phyloP scores from a whole-genome alignment of 805 yeast species.

The Blastobotrys peoriensis region DNA sequence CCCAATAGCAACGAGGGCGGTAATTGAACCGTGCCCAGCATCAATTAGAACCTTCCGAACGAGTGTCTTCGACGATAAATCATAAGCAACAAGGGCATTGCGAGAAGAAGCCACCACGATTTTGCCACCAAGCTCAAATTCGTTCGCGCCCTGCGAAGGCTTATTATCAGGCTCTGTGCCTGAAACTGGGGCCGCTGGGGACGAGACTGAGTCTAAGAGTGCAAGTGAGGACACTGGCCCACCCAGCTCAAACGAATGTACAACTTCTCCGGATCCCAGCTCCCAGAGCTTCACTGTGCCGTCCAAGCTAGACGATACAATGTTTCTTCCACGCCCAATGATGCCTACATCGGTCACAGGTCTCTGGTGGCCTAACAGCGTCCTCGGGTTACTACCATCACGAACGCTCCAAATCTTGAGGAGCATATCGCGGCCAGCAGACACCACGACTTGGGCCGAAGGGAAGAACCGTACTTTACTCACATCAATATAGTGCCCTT shows the following conservation, averaged over 20 bases:
- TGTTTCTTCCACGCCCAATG: constrained; percentile 62
- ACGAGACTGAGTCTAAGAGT: neutral
- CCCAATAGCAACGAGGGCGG: constrained; percentile 1
- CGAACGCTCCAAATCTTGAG: constrained; percentile 55
- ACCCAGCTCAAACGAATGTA: constrained; percentile 38
- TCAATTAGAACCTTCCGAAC: neutral
- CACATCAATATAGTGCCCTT: constrained; percentile 50
- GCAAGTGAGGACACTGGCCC: constrained; percentile 22
- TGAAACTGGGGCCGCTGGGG: neutral
- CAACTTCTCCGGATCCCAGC: constrained; percentile 47
- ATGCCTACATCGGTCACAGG: constrained; percentile 45
- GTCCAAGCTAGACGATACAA: constrained; percentile 47
- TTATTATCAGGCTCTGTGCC: neutral
- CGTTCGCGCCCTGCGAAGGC: constrained; percentile 18
- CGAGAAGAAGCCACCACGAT: constrained; percentile 34
- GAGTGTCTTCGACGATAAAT: constrained; percentile 6
- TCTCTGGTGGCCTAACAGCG: constrained; percentile 44
- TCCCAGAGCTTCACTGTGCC: constrained; percentile 65
- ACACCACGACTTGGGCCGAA: constrained; percentile 53
- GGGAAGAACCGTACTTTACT: constrained; percentile 49
- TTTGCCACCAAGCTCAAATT: constrained; percentile 43
- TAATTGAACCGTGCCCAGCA: neutral
- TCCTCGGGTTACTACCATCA: constrained; percentile 45
- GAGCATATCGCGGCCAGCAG: constrained; percentile 53
- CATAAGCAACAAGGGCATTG: constrained; percentile 22